Evolutionary conservation across 495 filamentous ascomycete species (phyloP).

Genomic region (Tuber brumale): DNA sequence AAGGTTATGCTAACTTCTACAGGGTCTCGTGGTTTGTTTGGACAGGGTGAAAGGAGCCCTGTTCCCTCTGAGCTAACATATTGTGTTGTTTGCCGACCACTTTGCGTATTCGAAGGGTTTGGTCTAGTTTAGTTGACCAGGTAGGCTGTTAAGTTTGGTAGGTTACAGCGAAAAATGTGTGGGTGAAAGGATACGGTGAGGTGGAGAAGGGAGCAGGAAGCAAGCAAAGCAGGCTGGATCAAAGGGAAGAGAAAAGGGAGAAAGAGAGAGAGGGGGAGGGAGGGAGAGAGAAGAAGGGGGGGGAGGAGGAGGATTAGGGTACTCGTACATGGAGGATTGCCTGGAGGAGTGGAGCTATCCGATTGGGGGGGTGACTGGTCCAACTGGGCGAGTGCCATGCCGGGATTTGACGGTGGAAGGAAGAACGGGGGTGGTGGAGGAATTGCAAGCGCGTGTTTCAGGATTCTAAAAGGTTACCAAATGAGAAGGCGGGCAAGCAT

Average conservation of each 20-base stretch:
- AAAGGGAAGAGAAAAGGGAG: constrained; percentile 21
- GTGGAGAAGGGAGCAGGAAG: neutral
- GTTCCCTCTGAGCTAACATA: neutral
- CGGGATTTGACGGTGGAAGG: constrained; percentile 28
- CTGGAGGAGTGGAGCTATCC: neutral
- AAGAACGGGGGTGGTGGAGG: constrained; percentile 38
- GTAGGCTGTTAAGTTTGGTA: neutral
- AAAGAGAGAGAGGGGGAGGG: constrained; percentile 13
- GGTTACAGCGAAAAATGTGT: neutral
- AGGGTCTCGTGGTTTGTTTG: constrained; percentile 1
- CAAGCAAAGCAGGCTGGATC: neutral
- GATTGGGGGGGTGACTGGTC: too few relatives aligned
- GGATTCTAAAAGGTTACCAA: constrained; percentile 37
- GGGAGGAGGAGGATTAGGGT: constrained; percentile 25
- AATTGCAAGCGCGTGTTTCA: constrained; percentile 41
- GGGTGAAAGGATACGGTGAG: neutral
- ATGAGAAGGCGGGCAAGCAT: constrained; percentile 33
- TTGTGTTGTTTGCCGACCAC: neutral
- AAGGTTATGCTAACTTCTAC: neutral
- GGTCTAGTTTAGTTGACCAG: neutral
- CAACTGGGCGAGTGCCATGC: constrained; percentile 23
- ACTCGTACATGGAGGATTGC: constrained; percentile 13
- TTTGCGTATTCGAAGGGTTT: neutral
- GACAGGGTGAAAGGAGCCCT: neutral
- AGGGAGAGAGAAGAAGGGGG: constrained; percentile 29